phyloP scores from a whole-genome alignment of 306 rosid species.

The Glycine tomentella region DNA sequence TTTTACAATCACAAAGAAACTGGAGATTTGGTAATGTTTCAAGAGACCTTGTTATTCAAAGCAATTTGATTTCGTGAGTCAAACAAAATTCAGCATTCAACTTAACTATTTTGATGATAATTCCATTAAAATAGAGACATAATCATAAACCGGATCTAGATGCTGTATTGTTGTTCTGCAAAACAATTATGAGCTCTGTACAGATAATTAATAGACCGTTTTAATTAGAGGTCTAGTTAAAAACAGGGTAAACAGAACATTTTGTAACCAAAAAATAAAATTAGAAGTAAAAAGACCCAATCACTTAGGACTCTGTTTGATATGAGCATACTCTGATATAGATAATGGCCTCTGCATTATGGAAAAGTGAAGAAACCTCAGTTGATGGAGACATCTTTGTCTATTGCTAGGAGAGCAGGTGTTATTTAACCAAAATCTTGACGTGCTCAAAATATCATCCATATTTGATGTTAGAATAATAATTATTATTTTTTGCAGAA shows the following conservation, averaged over 20 bases:
- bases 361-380: constrained; percentile 53
- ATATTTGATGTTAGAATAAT: constrained; percentile 55
- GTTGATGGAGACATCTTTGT: constrained; percentile 61
- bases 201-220: constrained; percentile 46
- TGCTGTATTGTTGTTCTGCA: constrained; percentile 48
- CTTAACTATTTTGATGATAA: constrained; percentile 55
- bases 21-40: constrained; percentile 38
- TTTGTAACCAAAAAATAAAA: constrained; percentile 41
- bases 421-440: constrained; percentile 46
- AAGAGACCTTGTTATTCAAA: constrained; percentile 40
- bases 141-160: constrained; percentile 59
- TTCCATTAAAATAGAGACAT: constrained; percentile 63
- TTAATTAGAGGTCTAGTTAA: constrained; percentile 46
- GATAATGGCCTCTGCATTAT: constrained; percentile 52
- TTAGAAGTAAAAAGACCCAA: constrained; percentile 38
- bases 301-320: constrained; percentile 39
- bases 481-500: constrained; percentile 50
- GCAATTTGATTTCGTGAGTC: constrained; percentile 46
- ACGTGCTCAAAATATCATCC: constrained; percentile 65
- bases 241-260: constrained; percentile 31
- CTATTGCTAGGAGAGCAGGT: constrained; percentile 57
- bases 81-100: constrained; percentile 55
- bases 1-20: constrained; percentile 42
- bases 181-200: constrained; percentile 58
- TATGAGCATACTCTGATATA: constrained; percentile 41